Percentiles rank a stretch among this genome's conserved stretches.
Evolutionary conservation across 371 early-diverging fungal species (phyloP).

Genomic region (Thermomucor indicae-seudaticae): DNA sequence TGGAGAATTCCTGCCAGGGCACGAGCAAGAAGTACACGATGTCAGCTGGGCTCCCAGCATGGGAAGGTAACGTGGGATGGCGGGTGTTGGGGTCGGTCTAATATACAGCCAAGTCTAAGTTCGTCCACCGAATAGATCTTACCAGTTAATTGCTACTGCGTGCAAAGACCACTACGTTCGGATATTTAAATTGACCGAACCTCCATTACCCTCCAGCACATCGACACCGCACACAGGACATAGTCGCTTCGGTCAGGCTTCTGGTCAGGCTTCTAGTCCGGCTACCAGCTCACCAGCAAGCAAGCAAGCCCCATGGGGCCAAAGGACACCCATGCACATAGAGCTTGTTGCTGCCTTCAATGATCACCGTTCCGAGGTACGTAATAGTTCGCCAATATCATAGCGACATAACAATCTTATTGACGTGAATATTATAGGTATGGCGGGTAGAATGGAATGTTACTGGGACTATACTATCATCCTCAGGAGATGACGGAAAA

Average conservation of each 20-base stretch:
- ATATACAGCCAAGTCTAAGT: background rate
- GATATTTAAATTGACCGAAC: slow-evolving; percentile 75
- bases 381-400: slow-evolving; percentile 14
- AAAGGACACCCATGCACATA: slow-evolving; percentile 38
- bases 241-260: slow-evolving; percentile 6
- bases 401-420: slow-evolving; percentile 3
- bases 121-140: slow-evolving; percentile 44
- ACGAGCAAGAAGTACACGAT: slow-evolving; percentile 70
- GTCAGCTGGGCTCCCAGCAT: slow-evolving; percentile 88
- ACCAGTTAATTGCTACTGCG: slow-evolving; percentile 91
- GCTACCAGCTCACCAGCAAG: background rate
- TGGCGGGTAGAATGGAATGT: slow-evolving; percentile 95
- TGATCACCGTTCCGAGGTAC: slow-evolving; percentile 70
- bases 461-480: slow-evolving; percentile 86
- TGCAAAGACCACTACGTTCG: slow-evolving; percentile 84
- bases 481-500: slow-evolving; percentile 91
- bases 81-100: slow-evolving; percentile 2
- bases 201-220: slow-evolving; percentile 9
- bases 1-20: slow-evolving; percentile 61
- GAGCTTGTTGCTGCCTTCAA: slow-evolving; percentile 58
- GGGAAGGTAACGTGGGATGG: slow-evolving; percentile 50
- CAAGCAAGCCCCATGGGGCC: background rate
- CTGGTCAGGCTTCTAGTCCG: slow-evolving; percentile 8
- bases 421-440: slow-evolving; percentile 39
- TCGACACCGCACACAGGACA: slow-evolving; percentile 12